These are phyloP conservation scores for Colletotrichum sp. DNA, from an alignment of 2,329 filamentous ascomycete species.

Conservation along the genomic window DNA sequence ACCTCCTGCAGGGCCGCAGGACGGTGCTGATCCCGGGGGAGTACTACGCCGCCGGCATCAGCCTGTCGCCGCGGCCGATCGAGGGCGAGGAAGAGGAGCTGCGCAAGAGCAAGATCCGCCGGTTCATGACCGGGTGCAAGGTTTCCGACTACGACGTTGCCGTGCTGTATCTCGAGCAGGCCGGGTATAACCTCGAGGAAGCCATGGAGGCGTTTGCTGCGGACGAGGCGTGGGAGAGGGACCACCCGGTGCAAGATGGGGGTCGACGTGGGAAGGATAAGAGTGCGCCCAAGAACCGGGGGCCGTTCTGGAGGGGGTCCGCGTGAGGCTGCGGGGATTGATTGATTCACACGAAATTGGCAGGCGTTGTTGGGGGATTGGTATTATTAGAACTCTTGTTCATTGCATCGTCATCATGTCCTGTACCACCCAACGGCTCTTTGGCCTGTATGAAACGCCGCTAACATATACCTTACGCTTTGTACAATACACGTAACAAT, in stretches of 20 bases:
- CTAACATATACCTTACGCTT: constrained; percentile 9
- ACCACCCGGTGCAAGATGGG: constrained; percentile 61
- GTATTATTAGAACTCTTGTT: constrained; percentile 18
- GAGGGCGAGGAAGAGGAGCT: constrained; percentile 77
- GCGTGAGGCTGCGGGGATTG: background rate
- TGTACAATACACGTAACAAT: constrained; percentile 8
- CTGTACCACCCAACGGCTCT: constrained; percentile 13
- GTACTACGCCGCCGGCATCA: constrained; percentile 70
- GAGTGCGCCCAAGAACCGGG: constrained; percentile 25
- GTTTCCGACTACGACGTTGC: constrained; percentile 79
- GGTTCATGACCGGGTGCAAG: constrained; percentile 83
- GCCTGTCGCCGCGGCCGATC: constrained; percentile 72
- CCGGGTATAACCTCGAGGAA: constrained; percentile 67
- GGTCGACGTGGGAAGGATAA: constrained; percentile 27
- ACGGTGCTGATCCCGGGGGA: constrained; percentile 75
- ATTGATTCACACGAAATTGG: background rate
- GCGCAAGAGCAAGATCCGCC: constrained; percentile 72
- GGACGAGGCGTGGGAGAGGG: constrained; percentile 78
- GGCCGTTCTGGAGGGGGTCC: constrained; percentile 36
- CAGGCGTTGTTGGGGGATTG: background rate
- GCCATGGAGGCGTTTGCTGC: constrained; percentile 70
- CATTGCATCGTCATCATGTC: constrained; percentile 23
- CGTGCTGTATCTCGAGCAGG: constrained; percentile 75
- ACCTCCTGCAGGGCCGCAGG: constrained; percentile 71
- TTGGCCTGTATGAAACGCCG: constrained; percentile 20